These are phyloP conservation scores for Fusarium staphyleae DNA, from an alignment of 2,329 filamentous ascomycete genomes.

Conservation along the genomic window DNA sequence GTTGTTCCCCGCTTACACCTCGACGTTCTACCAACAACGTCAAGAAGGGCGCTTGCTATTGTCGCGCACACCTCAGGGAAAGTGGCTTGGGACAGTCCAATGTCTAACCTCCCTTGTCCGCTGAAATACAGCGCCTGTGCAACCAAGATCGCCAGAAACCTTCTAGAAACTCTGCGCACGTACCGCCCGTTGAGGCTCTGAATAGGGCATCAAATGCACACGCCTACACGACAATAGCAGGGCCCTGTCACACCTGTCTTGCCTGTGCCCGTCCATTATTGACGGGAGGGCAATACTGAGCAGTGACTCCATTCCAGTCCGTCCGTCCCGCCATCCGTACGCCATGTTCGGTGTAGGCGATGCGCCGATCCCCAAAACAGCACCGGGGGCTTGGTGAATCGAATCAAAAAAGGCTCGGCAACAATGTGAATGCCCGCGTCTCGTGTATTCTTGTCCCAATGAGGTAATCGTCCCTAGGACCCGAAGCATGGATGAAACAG, in stretches of 20 bases:
- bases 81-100: constrained; percentile 26
- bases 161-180: constrained; percentile 34
- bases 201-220: constrained; percentile 11
- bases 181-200: constrained; percentile 20
- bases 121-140: not conserved
- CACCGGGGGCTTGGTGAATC: constrained; percentile 25
- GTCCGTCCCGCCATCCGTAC: constrained; percentile 28
- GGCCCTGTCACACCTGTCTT: not conserved
- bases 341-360: constrained; percentile 39
- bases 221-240: constrained; percentile 13
- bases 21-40: constrained; percentile 16
- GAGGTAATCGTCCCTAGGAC: constrained; percentile 24
- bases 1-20: constrained; percentile 13
- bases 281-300: constrained; percentile 14
- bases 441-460: constrained; percentile 30
- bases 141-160: constrained; percentile 8
- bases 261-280: not conserved
- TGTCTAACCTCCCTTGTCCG: not conserved
- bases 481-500: constrained; percentile 39
- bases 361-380: constrained; percentile 25
- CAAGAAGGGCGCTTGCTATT: constrained; percentile 12
- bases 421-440: constrained; percentile 22
- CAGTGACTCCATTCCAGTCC: constrained; percentile 30
- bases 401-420: constrained; percentile 28
- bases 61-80: constrained; percentile 7